phyloP scores from a whole-genome alignment of 768 basidiomycete genomes.

The Daedaleopsis sinensis region DNA sequence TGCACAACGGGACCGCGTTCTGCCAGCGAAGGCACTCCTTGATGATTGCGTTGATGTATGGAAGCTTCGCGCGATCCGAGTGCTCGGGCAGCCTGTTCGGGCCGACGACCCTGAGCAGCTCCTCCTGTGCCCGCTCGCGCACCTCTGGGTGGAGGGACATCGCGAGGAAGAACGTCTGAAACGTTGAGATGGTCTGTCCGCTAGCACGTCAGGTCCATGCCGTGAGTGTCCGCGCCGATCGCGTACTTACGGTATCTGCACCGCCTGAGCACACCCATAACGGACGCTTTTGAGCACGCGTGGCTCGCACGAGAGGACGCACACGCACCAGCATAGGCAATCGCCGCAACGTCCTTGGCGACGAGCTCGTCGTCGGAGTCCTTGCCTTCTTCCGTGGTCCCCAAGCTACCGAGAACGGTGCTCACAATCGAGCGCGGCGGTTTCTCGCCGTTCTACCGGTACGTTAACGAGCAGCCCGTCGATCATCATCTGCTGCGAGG shows the following conservation, averaged over 20 bases:
- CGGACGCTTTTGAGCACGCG: background rate
- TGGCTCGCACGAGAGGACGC: background rate
- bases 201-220: too few species aligned
- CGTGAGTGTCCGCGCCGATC: background rate
- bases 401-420: background rate
- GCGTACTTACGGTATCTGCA: constrained; percentile 24
- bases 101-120: constrained; percentile 31
- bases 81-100: constrained; percentile 27
- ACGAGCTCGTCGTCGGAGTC: constrained; percentile 9
- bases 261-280: constrained; percentile 13
- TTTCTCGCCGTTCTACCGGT: background rate
- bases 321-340: constrained; percentile 23
- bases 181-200: constrained; percentile 24
- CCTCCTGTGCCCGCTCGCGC: constrained; percentile 30
- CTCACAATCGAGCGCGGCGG: constrained; percentile 1
- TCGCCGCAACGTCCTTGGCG: constrained; percentile 18
- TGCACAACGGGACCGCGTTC: constrained; percentile 27
- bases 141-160: constrained; percentile 31
- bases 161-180: constrained; percentile 30
- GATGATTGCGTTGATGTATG: constrained; percentile 34
- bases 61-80: constrained; percentile 23
- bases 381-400: background rate
- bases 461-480: background rate
- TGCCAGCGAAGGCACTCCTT: constrained; percentile 38
- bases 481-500: too few species aligned